These are phyloP conservation scores for Melampsora allii-populina DNA, from an alignment of 1,284 basidiomycete genomes.

Conservation along the genomic window DNA sequence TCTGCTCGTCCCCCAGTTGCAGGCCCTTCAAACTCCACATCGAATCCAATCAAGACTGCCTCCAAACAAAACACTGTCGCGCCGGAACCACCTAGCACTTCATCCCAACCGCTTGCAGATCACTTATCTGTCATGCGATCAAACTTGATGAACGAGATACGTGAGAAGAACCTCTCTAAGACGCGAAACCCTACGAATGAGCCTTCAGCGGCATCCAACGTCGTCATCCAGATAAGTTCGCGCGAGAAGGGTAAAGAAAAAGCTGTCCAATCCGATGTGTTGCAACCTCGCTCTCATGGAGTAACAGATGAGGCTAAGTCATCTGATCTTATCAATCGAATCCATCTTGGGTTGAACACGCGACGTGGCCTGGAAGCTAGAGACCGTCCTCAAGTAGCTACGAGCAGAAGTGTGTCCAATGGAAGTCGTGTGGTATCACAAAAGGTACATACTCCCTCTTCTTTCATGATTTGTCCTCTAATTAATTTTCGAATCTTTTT, in stretches of 20 bases:
- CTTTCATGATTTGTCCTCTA: not conserved
- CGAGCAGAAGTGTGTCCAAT: no score
- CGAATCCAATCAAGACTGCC: not conserved
- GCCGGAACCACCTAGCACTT: not conserved
- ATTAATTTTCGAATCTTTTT: not conserved
- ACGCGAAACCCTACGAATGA: not conserved
- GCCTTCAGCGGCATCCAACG: not conserved
- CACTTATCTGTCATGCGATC: conserved; percentile 7
- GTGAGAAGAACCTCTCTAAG: conserved; percentile 7
- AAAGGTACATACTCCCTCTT: conserved; percentile 1
- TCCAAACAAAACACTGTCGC: not conserved
- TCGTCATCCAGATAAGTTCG: not conserved
- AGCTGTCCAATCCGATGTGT: not conserved
- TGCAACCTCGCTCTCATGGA: no score
- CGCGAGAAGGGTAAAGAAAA: not conserved
- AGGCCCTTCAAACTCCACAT: not conserved
- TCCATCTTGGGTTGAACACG: no score
- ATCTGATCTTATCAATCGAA: no score
- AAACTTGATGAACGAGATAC: conserved; percentile 22
- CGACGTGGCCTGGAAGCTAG: no score
- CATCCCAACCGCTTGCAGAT: not conserved
- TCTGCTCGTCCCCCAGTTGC: not conserved
- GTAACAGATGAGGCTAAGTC: no score
- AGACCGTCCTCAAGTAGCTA: no score
- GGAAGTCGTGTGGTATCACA: not conserved